phyloP scores from a whole-genome alignment of 208 protist genomes.

The Leishmania mexicana region DNA sequence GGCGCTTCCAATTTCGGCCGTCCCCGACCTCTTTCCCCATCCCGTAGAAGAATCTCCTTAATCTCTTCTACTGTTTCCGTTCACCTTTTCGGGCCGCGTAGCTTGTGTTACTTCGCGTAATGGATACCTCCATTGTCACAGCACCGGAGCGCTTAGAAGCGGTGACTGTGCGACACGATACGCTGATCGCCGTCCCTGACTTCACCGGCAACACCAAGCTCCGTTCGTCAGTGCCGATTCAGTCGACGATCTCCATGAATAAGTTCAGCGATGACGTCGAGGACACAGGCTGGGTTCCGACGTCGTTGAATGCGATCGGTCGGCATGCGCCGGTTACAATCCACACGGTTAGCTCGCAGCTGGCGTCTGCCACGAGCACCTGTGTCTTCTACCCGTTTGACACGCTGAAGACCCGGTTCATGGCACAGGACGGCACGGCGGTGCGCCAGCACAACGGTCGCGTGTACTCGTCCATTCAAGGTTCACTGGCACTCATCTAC shows the following conservation, averaged over 20 bases:
- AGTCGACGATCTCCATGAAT: slow-evolving; percentile 9
- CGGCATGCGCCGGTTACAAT: slow-evolving; percentile 38
- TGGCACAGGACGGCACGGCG: slow-evolving; percentile 71
- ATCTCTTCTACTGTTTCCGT: background rate
- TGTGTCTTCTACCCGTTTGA: slow-evolving; percentile 91
- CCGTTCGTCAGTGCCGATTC: background rate
- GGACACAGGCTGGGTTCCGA: background rate
- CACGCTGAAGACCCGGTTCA: slow-evolving; percentile 84
- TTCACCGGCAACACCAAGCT: background rate
- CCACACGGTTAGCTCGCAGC: slow-evolving; percentile 72
- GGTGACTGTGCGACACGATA: background rate
- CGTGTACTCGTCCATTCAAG: slow-evolving; percentile 45
- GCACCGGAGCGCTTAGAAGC: background rate
- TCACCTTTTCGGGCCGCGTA: background rate
- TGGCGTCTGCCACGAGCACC: slow-evolving; percentile 74
- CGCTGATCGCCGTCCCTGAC: background rate
- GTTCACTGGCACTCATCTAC: slow-evolving; percentile 39
- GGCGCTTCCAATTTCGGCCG: background rate
- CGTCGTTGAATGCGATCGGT: slow-evolving; percentile 43
- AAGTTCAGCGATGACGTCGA: background rate
- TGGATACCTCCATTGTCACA: background rate
- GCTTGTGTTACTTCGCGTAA: background rate
- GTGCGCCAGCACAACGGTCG: slow-evolving; percentile 60
- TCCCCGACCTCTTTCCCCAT: background rate
- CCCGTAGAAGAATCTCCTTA: background rate